These are phyloP conservation scores for Taphrina communis DNA, from an alignment of 1,139 yeast genomes.

Conservation along the genomic window DNA sequence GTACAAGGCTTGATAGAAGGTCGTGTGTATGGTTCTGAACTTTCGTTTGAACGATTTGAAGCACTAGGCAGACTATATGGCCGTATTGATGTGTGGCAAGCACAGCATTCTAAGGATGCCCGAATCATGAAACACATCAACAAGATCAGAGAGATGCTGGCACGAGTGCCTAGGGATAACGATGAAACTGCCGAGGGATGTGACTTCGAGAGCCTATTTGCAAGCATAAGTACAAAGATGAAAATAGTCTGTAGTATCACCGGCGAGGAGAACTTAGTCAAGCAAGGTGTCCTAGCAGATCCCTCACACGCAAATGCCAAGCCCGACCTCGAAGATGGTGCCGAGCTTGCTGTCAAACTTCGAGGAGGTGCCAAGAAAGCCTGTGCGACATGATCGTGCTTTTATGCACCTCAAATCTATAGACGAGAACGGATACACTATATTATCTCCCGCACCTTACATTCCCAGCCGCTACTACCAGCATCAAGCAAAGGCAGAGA, in stretches of 20 bases:
- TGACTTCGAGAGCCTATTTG: slow-evolving; percentile 49
- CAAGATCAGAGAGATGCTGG: slow-evolving; percentile 44
- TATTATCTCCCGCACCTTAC: slow-evolving; percentile 19
- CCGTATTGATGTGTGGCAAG: slow-evolving; percentile 55
- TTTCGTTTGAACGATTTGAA: slow-evolving; percentile 73
- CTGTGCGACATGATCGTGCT: background rate
- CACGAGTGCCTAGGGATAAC: slow-evolving; percentile 49
- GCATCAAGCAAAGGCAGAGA: slow-evolving; percentile 73
- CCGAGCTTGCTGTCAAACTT: slow-evolving; percentile 20
- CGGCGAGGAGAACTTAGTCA: slow-evolving; percentile 43
- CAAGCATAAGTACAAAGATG: slow-evolving; percentile 50
- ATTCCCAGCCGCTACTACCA: slow-evolving; percentile 33
- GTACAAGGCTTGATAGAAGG: slow-evolving; percentile 72
- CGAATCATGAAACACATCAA: slow-evolving; percentile 43
- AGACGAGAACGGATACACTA: background rate
- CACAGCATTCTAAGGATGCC: slow-evolving; percentile 8
- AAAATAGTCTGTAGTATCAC: slow-evolving; percentile 49
- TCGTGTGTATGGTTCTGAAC: slow-evolving; percentile 76
- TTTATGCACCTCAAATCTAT: background rate
- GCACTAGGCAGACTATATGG: slow-evolving; percentile 70
- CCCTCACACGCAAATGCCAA: background rate
- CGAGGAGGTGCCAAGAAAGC: slow-evolving; percentile 23
- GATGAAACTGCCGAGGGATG: slow-evolving; percentile 49
- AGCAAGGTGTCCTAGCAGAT: slow-evolving; percentile 24
- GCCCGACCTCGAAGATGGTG: slow-evolving; percentile 38